Percentiles rank a stretch among this genome's conserved stretches.
Conservation (phyloP, 768 basidiomycete genomes). For the Pleurotus citrinopileatus region DNA sequence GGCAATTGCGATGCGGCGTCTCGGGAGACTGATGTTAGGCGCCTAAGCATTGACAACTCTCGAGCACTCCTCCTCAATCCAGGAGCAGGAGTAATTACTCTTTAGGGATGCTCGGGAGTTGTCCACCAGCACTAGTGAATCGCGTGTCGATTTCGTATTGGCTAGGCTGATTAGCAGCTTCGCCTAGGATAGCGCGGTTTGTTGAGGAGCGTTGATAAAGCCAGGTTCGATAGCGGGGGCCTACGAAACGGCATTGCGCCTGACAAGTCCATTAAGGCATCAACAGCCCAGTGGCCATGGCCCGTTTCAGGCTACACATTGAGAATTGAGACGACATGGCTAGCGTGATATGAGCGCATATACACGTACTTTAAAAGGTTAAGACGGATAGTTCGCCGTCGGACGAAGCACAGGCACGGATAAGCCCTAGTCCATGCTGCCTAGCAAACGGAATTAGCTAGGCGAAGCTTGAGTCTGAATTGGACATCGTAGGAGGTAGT, state of each 20-base stretch:
- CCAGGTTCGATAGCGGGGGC: slow-evolving; percentile 92
- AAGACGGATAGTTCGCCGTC: slow-evolving; percentile 97
- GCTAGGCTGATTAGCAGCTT: slow-evolving; percentile 30
- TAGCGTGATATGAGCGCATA: too few species aligned
- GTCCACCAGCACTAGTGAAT: slow-evolving; percentile 95
- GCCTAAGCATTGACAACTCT: too few species aligned
- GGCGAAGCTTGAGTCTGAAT: not conserved
- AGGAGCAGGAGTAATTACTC: too few species aligned
- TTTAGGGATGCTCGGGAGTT: too few species aligned
- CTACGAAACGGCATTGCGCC: slow-evolving; percentile 98
- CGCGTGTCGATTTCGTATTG: slow-evolving; percentile 69
- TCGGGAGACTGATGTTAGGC: too few species aligned
- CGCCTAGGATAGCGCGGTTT: slow-evolving; percentile 44
- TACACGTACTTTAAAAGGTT: slow-evolving; percentile 89
- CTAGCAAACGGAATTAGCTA: slow-evolving; percentile 98
- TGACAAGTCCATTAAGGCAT: slow-evolving; percentile 93
- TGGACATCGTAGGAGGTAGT: not conserved
- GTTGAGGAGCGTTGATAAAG: slow-evolving; percentile 72
- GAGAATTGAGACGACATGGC: too few species aligned
- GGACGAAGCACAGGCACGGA: slow-evolving; percentile 94
- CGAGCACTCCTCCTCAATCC: too few species aligned
- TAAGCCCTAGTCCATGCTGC: slow-evolving; percentile 96
- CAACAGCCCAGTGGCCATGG: slow-evolving; percentile 94
- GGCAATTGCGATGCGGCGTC: too few species aligned
- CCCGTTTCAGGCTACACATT: slow-evolving; percentile 43